Percentiles rank a stretch among this genome's conserved stretches.
phyloP scores from a whole-genome alignment of 495 filamentous ascomycete genomes.

The Cladorrhinum samala region DNA sequence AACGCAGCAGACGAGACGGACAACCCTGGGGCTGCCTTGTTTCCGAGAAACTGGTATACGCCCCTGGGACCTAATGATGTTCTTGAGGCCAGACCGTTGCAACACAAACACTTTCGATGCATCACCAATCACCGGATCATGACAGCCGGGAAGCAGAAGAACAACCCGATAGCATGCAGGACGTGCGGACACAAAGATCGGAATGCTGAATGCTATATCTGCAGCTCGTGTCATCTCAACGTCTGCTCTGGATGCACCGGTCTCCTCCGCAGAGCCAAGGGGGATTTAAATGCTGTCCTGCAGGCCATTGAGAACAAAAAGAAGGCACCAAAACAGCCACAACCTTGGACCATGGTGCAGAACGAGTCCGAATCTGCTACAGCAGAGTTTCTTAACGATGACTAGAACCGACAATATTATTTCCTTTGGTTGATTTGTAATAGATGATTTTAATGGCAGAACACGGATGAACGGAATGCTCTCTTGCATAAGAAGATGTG shows the following conservation, averaged over 20 bases:
- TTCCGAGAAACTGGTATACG: conserved; percentile 24
- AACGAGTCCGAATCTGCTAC: not conserved
- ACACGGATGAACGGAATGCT: too few relatives aligned
- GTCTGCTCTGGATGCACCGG: conserved; percentile 18
- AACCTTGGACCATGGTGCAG: too few relatives aligned
- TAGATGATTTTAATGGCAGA: too few relatives aligned
- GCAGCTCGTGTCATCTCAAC: conserved; percentile 25
- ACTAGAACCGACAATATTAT: too few relatives aligned
- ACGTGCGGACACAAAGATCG: conserved; percentile 26
- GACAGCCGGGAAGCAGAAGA: conserved; percentile 22
- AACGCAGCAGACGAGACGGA: conserved; percentile 17
- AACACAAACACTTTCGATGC: conserved; percentile 19
- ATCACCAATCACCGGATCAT: conserved; percentile 25
- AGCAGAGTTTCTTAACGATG: not conserved
- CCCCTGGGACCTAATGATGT: conserved; percentile 16
- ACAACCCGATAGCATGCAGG: conserved; percentile 25
- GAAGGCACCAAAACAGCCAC: not conserved
- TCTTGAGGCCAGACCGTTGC: conserved; percentile 22
- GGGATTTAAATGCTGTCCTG: conserved; percentile 18
- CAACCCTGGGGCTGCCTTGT: conserved; percentile 27
- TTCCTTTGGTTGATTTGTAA: too few relatives aligned
- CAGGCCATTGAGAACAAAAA: conserved; percentile 10
- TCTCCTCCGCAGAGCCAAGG: conserved; percentile 9
- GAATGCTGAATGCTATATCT: conserved; percentile 20
- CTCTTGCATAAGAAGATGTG: too few relatives aligned